phyloP scores from a whole-genome alignment of 768 basidiomycete genomes.

The Psilocybe subaeruginosa region DNA sequence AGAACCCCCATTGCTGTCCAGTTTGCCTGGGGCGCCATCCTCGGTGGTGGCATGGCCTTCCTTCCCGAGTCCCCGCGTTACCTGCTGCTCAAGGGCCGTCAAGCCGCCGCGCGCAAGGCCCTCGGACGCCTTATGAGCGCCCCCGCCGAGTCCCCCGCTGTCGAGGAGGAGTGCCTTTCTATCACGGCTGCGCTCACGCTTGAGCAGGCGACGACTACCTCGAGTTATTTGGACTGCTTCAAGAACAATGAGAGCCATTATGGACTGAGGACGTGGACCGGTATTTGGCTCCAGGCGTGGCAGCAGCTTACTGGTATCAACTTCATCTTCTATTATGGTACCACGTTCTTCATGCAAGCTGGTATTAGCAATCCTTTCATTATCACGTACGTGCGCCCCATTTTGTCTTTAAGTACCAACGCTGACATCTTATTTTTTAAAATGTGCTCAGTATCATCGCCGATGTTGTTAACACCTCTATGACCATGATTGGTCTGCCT shows the following conservation, averaged over 20 bases:
- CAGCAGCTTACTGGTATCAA: constrained; percentile 85
- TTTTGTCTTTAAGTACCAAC: neutral
- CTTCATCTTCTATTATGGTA: constrained; percentile 30
- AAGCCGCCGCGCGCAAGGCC: constrained; percentile 58
- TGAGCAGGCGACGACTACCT: constrained; percentile 59
- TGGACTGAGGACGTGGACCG: constrained; percentile 73
- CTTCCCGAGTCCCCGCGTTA: constrained; percentile 56
- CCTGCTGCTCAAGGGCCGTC: constrained; percentile 65
- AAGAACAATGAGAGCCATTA: constrained; percentile 58
- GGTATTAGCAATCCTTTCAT: constrained; percentile 63
- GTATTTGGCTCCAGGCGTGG: constrained; percentile 55
- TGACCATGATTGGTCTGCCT: constrained; percentile 77
- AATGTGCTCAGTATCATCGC: constrained; percentile 34
- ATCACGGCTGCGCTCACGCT: constrained; percentile 56
- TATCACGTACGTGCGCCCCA: constrained; percentile 35
- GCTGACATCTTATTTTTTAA: neutral
- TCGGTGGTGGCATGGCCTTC: constrained; percentile 62
- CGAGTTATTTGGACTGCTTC: constrained; percentile 59
- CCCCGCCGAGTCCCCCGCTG: constrained; percentile 48
- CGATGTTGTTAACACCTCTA: constrained; percentile 74
- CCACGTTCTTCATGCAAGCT: constrained; percentile 59
- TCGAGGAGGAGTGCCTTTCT: constrained; percentile 51
- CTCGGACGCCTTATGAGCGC: constrained; percentile 66
- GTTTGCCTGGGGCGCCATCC: constrained; percentile 77
- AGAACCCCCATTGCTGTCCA: constrained; percentile 72